phyloP scores from a whole-genome alignment of 179 eudicot genomes.

The Sideroxylon spinosum region DNA sequence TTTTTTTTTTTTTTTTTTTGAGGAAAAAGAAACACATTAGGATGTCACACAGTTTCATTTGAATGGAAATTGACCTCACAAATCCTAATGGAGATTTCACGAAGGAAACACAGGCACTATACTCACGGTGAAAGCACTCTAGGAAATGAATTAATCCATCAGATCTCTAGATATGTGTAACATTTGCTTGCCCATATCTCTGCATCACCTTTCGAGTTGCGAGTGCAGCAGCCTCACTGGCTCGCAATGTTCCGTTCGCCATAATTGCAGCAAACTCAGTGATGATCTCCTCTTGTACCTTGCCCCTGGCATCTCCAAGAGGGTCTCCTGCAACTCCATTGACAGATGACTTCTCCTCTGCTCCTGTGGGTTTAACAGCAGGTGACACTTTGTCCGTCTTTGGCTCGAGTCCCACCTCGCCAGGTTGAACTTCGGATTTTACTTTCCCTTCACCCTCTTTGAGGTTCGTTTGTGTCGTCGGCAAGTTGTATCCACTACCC shows the following conservation, averaged over 20 bases:
- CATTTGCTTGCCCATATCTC: constrained; percentile 53
- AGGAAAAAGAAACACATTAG: no score
- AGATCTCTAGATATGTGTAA: constrained; percentile 36
- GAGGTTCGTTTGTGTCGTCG: background rate
- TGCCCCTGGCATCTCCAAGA: constrained; percentile 76
- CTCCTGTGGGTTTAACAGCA: constrained; percentile 23
- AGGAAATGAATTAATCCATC: no score
- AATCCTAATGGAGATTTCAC: no score
- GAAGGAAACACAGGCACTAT: no score
- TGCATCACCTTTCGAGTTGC: constrained; percentile 88
- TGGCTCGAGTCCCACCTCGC: background rate
- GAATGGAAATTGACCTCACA: no score
- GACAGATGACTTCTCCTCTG: constrained; percentile 16
- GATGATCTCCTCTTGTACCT: constrained; percentile 80
- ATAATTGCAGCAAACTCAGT: constrained; percentile 76
- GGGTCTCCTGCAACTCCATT: constrained; percentile 37
- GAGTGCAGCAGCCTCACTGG: constrained; percentile 95
- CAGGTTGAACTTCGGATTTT: constrained; percentile 15
- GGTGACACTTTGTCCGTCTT: constrained; percentile 18
- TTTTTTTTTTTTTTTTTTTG: no score
- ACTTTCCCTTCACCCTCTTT: background rate
- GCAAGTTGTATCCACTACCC: background rate
- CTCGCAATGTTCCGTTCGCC: constrained; percentile 81
- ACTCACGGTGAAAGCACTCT: no score
- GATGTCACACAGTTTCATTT: no score